Base-by-base conservation (phyloP, 2,329 filamentous ascomycete species). In the Verticillium dahliae region DNA sequence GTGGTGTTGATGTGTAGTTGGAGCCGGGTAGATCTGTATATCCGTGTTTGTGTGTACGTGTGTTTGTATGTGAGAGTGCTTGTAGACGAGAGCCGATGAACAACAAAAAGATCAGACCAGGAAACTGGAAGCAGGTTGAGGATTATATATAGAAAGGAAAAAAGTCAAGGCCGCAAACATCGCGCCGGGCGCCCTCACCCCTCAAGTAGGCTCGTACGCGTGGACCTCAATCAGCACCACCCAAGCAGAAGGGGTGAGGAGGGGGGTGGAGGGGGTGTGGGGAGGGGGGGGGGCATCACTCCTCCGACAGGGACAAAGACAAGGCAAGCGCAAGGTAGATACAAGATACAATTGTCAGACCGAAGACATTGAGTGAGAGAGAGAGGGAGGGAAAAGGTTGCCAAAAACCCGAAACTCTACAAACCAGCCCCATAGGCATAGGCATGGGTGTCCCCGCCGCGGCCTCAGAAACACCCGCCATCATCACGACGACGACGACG, bases 331-430 rank as follows among this genome's bases (percentile, higher is more conserved):
- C 45, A 50, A 50, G 45, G 45, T 15, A 50, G 45, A 50, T 22
- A 95, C n/a, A 96, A 82, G 1, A 96, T 91, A 92, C 91, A 96
- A 0, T 27, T 3, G 90, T 90, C 13, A 94, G 80, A 69, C 91
- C 91, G 68, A 96, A 96, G 0, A 93, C 27, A 27, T 4, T 22
- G 79, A 0, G 91, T 95, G 67, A 96, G n/a, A 11, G 39, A n/a
- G 14, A 15, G 15, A n/a, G n/a, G 18, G 11, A 22, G 18, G 11
- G 6, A 50, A 37, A 37, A 37, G 35, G 35, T 37, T 10, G 35
- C 35, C 35, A 50, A 45, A 45, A 39, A 15, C 1, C 7, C 39
- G 4, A 18, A 50, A 50, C n/a, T 50, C 45, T 22, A 50, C 45
- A 50, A 50, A 50, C 45, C 39, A 45, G 27, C 27, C 27, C 35